Evolutionary conservation across 2,329 filamentous ascomycete species (phyloP), one percentile per base, ranked within the genome.

Genomic region (Verticillium isaacii): DNA sequence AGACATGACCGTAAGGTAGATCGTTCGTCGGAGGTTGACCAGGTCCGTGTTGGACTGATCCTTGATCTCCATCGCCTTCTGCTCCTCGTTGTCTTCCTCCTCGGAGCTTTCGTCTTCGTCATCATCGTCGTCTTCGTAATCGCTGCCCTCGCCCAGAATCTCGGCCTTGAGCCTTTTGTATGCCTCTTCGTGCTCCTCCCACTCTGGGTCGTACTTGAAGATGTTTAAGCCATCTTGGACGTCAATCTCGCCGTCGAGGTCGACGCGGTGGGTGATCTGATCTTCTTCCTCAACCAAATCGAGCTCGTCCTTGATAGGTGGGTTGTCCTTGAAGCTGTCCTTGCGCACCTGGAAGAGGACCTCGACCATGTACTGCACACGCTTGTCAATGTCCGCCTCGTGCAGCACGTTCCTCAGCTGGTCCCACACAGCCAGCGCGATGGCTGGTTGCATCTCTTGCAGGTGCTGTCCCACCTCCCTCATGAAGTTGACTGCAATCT

Each of bases 331-430:
- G 82, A 96, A 99, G 70, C 90, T 90, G 77, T 98, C 94, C 77
- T 97, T 97, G 66, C 95, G 87, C 61, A 97, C 90, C 78, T 99
- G 93, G 74, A 99, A 99, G 54, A 99, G 79, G 6, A 98, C 95
- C 75, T 99, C 95, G 62, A 99, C 94, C 91, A 97, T 97, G 77
- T 98, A 99, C 77, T 99, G 95, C n/a, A 94, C 93, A 66, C 95
- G 86, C 82, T 97, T 97, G 73, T 98, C 94, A 73, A 99, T 97
- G 71, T 95, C 93, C 55, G 93, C 93, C 75, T 99, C 95, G 78
- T 99, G 94, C 9, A 99, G 80, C 66, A 98, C 97, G 69, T 90
- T 94, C 68, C 95, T 83, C 80, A 99, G 96, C 74, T 97, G 93
- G 71, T 99, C 95, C 72, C 96, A 99, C 8, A 99, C 92, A 29